Percentiles rank a stretch among this genome's conserved stretches.
Conservation (phyloP, 495 filamentous ascomycete genomes). For the Hypoxylon fuscum region DNA sequence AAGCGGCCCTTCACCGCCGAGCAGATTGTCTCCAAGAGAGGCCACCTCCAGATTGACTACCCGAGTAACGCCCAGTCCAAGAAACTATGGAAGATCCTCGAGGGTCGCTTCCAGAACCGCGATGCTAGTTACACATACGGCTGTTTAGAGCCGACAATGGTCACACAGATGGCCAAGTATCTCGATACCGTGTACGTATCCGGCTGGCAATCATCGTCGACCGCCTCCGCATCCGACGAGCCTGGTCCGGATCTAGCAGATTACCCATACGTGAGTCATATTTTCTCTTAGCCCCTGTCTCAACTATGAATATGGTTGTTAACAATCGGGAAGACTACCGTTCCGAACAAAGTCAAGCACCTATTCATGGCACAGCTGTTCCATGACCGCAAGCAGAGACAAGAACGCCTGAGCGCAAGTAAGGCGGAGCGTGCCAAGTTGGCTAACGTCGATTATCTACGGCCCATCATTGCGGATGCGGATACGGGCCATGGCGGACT, state of each 20-base stretch:
- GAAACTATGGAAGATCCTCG: slow-evolving; percentile 93
- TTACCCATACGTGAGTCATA: slow-evolving; percentile 84
- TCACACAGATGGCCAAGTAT: slow-evolving; percentile 99
- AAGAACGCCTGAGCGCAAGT: slow-evolving; percentile 86
- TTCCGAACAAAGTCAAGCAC: slow-evolving; percentile 97
- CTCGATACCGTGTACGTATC: slow-evolving; percentile 98
- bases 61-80: slow-evolving; percentile 86
- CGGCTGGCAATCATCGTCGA: slow-evolving; percentile 98
- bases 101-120: slow-evolving; percentile 82
- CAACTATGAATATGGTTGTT: slow-evolving; percentile 4
- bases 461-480: slow-evolving; percentile 95
- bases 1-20: slow-evolving; percentile 94
- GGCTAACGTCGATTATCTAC: slow-evolving; percentile 89
- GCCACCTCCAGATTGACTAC: slow-evolving; percentile 90
- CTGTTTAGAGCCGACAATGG: slow-evolving; percentile 95
- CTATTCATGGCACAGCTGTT: slow-evolving; percentile 98
- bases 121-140: slow-evolving; percentile 95
- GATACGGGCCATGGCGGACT: slow-evolving; percentile 97
- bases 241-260: slow-evolving; percentile 98
- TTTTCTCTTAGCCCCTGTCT: neutral
- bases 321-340: slow-evolving; percentile 74
- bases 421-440: slow-evolving; percentile 75
- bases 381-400: slow-evolving; percentile 98
- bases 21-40: slow-evolving; percentile 95
- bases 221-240: slow-evolving; percentile 91